Evolutionary conservation across 345 rosid genomes (phyloP).

Genomic region (Lepidium aucheri): DNA sequence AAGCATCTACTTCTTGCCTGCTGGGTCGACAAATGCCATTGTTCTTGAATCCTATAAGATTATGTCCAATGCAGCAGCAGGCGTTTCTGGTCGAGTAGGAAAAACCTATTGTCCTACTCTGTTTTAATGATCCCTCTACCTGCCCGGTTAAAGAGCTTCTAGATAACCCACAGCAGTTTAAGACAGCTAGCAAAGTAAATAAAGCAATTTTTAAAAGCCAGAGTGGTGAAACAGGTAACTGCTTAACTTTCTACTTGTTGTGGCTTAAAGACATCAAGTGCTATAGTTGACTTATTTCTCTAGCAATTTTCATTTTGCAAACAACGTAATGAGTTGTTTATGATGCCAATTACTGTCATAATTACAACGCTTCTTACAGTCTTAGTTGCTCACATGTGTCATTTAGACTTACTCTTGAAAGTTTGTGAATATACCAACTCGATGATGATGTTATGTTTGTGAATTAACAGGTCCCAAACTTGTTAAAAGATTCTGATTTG

Average conservation of each 20-base stretch:
- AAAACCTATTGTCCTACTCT: conserved; percentile 53
- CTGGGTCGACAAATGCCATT: background rate
- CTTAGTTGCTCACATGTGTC: background rate
- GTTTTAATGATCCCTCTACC: conserved; percentile 58
- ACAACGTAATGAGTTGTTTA: background rate
- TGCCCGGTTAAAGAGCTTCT: conserved; percentile 67
- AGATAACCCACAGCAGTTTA: conserved; percentile 60
- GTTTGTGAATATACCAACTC: background rate
- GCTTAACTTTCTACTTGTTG: background rate
- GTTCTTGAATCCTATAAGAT: background rate
- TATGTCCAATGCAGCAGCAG: conserved; percentile 38
- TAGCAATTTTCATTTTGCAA: background rate
- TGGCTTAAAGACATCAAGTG: background rate
- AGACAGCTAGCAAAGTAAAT: conserved; percentile 77
- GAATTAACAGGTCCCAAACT: conserved; percentile 58
- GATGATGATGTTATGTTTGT: background rate
- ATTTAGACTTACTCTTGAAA: background rate
- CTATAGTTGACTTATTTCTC: background rate
- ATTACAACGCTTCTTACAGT: too few species aligned
- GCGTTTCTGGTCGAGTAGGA: conserved; percentile 68
- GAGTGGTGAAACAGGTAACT: conserved; percentile 72
- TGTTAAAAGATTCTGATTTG: conserved; percentile 69
- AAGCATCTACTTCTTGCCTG: background rate
- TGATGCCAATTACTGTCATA: background rate
- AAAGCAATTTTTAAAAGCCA: conserved; percentile 84